phyloP scores from a whole-genome alignment of 2,329 filamentous ascomycete genomes.

The Emergomyces orientalis region DNA sequence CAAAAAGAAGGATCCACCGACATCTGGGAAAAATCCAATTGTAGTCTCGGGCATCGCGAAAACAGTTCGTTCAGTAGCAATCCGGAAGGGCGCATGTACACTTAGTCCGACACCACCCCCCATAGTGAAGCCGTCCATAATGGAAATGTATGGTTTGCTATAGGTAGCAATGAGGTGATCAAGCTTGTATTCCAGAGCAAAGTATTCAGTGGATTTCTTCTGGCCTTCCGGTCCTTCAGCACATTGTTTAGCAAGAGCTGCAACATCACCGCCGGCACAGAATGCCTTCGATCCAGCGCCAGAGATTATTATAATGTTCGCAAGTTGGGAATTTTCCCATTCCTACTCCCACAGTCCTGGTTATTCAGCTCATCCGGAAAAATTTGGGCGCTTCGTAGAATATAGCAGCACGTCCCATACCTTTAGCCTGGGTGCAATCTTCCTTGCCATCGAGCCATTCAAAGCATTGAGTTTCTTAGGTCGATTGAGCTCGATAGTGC shows the following conservation, averaged over 20 bases:
- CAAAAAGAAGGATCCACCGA: conserved; percentile 92
- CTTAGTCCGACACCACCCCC: conserved; percentile 91
- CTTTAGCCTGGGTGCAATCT: conserved; percentile 78
- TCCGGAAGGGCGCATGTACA: conserved; percentile 89
- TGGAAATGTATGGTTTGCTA: conserved; percentile 80
- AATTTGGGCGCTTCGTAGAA: background rate
- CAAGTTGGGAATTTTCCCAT: conserved; percentile 91
- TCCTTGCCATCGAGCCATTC: conserved; percentile 87
- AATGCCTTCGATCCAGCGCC: conserved; percentile 77
- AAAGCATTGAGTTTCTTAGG: conserved; percentile 87
- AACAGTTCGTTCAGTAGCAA: conserved; percentile 88
- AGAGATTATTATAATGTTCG: conserved; percentile 86
- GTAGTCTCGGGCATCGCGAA: conserved; percentile 99
- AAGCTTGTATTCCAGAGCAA: conserved; percentile 89
- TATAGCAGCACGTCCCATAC: conserved; percentile 21
- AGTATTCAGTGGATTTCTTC: conserved; percentile 71
- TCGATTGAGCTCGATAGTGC: conserved; percentile 88
- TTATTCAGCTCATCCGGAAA: background rate
- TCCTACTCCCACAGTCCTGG: conserved; percentile 42
- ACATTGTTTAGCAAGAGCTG: conserved; percentile 66
- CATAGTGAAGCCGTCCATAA: conserved; percentile 99
- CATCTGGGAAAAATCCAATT: conserved; percentile 97
- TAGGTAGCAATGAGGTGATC: conserved; percentile 95
- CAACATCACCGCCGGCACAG: conserved; percentile 89
- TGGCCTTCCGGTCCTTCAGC: conserved; percentile 56